Conservation (phyloP, 352 stramenopile genomes). For the Phytophthora idaei region DNA sequence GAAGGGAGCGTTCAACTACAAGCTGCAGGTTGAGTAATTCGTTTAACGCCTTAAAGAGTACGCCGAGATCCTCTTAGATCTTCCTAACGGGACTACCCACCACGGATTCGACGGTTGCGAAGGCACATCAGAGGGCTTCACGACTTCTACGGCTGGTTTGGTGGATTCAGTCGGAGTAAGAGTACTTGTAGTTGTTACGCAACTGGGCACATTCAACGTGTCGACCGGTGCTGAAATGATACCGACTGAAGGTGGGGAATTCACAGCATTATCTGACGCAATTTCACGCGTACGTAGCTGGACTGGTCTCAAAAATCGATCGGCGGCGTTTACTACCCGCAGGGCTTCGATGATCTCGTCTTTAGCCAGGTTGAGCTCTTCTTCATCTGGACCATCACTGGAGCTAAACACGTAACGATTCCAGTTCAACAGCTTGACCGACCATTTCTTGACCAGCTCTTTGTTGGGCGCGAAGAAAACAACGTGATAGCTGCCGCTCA, state of each 20-base stretch:
- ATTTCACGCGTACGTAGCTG: constrained; percentile 11
- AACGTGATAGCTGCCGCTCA: constrained; percentile 36
- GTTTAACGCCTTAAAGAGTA: constrained; percentile 35
- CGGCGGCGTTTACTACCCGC: constrained; percentile 27
- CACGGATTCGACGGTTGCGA: constrained; percentile 18
- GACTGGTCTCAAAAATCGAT: constrained; percentile 37
- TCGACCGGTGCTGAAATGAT: constrained; percentile 14
- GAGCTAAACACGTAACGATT: constrained; percentile 67
- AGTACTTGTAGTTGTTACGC: background rate
- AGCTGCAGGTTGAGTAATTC: constrained; percentile 14
- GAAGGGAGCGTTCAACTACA: constrained; percentile 37
- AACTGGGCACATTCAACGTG: background rate
- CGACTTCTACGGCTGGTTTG: constrained; percentile 4
- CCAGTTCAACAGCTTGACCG: constrained; percentile 68
- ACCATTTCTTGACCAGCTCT: constrained; percentile 57
- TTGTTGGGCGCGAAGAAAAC: constrained; percentile 63
- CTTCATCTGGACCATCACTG: constrained; percentile 8
- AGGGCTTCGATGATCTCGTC: constrained; percentile 45
- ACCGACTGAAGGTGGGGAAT: background rate
- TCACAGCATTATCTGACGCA: background rate
- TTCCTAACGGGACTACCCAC: constrained; percentile 34
- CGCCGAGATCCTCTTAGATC: constrained; percentile 42
- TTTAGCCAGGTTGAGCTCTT: constrained; percentile 28
- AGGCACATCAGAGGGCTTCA: constrained; percentile 21
- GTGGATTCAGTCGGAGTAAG: constrained; percentile 9